Conservation (phyloP, 2,329 filamentous ascomycete genomes). For the Zasmidium citrigriseum region DNA sequence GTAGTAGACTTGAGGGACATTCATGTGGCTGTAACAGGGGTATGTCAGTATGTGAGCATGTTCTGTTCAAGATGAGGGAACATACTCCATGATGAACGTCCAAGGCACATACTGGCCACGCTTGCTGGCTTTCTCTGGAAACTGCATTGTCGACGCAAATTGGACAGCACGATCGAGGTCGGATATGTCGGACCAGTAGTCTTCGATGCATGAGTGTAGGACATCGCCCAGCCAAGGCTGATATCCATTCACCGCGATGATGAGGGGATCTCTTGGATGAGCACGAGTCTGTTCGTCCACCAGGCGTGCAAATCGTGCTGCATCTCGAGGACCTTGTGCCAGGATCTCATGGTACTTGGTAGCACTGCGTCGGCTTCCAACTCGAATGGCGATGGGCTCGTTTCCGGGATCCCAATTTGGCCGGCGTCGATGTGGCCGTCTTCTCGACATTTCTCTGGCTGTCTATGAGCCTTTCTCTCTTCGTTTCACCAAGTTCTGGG, state of each 20-base stretch:
- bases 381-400: constrained; percentile 30
- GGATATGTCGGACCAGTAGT: constrained; percentile 34
- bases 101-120: constrained; percentile 34
- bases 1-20: constrained; percentile 40
- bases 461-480: not conserved
- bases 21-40: constrained; percentile 31
- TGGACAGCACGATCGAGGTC: constrained; percentile 38
- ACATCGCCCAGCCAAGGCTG: constrained; percentile 38
- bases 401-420: constrained; percentile 25
- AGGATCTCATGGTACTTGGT: constrained; percentile 32
- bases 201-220: constrained; percentile 35
- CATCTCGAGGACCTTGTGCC: constrained; percentile 29
- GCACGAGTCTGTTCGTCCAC: constrained; percentile 34
- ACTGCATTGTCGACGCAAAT: constrained; percentile 36
- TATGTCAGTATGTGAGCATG: not conserved
- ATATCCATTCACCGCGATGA: constrained; percentile 38
- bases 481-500: not conserved
- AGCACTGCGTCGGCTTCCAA: constrained; percentile 32
- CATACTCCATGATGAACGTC: constrained; percentile 38
- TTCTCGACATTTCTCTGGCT: constrained; percentile 10
- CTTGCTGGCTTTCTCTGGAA: constrained; percentile 36
- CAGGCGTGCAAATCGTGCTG: constrained; percentile 31
- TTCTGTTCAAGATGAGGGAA: not conserved
- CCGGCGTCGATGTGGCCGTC: constrained; percentile 23
- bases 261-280: constrained; percentile 34